Evolutionary conservation across 768 basidiomycete species (phyloP).

Genomic region (Lactarius akahatsu): DNA sequence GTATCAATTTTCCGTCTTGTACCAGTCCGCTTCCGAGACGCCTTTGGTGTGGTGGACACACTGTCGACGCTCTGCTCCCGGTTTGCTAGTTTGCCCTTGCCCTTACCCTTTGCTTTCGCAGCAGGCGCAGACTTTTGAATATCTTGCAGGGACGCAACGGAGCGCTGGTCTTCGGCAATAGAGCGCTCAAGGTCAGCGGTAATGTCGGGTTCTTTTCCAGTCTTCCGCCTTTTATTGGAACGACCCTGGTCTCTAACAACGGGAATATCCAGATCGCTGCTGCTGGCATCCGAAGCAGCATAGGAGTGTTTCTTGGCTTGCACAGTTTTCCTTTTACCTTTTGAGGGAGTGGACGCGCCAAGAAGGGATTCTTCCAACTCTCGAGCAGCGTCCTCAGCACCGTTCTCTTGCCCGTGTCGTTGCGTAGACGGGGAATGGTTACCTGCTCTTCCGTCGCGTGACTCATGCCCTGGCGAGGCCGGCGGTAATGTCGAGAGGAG

Average conservation of each 20-base stretch:
- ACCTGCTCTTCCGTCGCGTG: slow-evolving; percentile 24
- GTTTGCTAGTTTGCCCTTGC: slow-evolving; percentile 39
- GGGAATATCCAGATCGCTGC: slow-evolving; percentile 55
- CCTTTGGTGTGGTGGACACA: slow-evolving; percentile 50
- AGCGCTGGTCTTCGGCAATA: slow-evolving; percentile 51
- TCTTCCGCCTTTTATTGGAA: slow-evolving; percentile 59
- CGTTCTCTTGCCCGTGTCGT: slow-evolving; percentile 30
- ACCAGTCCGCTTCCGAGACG: slow-evolving; percentile 50
- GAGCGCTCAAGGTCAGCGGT: slow-evolving; percentile 32
- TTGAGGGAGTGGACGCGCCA: slow-evolving; percentile 33
- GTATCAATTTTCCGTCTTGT: slow-evolving; percentile 56
- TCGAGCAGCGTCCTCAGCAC: slow-evolving; percentile 55
- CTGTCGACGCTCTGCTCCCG: slow-evolving; percentile 64
- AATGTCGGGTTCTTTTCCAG: slow-evolving; percentile 45
- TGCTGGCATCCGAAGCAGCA: slow-evolving; percentile 51
- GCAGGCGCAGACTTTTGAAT: slow-evolving; percentile 14
- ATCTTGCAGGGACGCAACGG: slow-evolving; percentile 39
- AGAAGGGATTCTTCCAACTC: slow-evolving; percentile 58
- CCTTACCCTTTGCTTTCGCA: slow-evolving; percentile 55
- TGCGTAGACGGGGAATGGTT: slow-evolving; percentile 28
- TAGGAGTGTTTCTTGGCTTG: slow-evolving; percentile 47
- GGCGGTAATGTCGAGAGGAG: slow-evolving; percentile 38
- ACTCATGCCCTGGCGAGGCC: slow-evolving; percentile 37
- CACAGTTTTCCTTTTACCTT: slow-evolving; percentile 50
- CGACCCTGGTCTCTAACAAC: slow-evolving; percentile 44